Evolutionary conservation across 148 eudicot genomes (phyloP), one percentile per base, ranked within the genome.

Genomic region (Spergularia bocconei): DNA sequence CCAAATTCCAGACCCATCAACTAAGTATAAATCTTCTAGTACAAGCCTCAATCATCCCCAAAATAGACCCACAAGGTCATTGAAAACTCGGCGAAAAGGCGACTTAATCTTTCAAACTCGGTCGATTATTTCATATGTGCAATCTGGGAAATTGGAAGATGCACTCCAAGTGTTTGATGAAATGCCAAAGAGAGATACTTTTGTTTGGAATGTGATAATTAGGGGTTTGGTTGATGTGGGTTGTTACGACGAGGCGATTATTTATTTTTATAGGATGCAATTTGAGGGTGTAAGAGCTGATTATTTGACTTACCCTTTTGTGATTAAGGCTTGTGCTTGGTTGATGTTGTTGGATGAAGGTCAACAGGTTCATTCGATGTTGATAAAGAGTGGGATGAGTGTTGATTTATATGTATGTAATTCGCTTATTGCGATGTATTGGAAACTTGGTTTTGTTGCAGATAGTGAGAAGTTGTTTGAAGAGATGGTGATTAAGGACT

Each of bases 141-240:
- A 83, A 15, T 75, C 83, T 16, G 96, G 98, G 83, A 72, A 79
- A 36, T 50, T 87, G 69, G 86, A 79, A 19, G 75, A 74, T 82
- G 96, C 96, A 73, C 90, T 89, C 88, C 82, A 85, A 10, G 41
- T 91, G 91, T 91, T 90, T 50, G 98, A 87, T 15, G 86, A 84
- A 52, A 86, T 89, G 93, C 53, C 11, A 65, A 79, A 75, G 17
- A 44, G 84, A 71, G 84, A 84, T 77, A 81, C 87, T 72, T 92
- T 82, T 67, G 79, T 78, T 64, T 92, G 92, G 92, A 90, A 92
- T 84, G 81, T 86, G 33, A 48, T 92, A 4, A 87, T 92, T 29
- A 72, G 91, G 78, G 87, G 84, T 65, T 67, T 90, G 54, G 88
- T 88, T 55, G 79, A 80, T 63, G 75, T 69, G 55, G 85, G 91